Evolutionary conservation across 805 yeast species (phyloP).

Genomic region (Candida xiaguanensis): DNA sequence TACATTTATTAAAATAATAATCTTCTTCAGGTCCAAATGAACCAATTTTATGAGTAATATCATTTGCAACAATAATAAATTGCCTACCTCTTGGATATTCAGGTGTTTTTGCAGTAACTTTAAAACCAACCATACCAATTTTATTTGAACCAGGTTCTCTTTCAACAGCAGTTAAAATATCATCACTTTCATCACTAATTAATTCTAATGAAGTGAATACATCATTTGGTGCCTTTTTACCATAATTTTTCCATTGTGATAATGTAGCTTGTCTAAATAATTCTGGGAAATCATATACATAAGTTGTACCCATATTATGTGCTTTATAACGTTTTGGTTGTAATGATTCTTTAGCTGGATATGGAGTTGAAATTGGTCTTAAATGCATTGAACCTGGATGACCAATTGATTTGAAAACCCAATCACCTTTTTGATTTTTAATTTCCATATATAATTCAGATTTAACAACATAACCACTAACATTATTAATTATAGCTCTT

Average conservation of each 20-base stretch:
- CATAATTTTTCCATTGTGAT: slow-evolving; percentile 75
- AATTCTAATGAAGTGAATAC: slow-evolving; percentile 77
- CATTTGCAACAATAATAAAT: slow-evolving; percentile 90
- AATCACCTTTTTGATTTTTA: slow-evolving; percentile 86
- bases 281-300: slow-evolving; percentile 98
- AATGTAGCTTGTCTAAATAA: slow-evolving; percentile 89
- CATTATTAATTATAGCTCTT: slow-evolving; percentile 94
- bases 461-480: slow-evolving; percentile 95
- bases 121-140: slow-evolving; percentile 97
- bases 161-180: slow-evolving; percentile 71
- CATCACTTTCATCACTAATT: slow-evolving; percentile 76
- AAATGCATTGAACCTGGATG: slow-evolving; percentile 96
- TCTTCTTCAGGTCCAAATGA: slow-evolving; percentile 98
- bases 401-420: slow-evolving; percentile 96
- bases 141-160: slow-evolving; percentile 96
- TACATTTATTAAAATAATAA: slow-evolving; percentile 83
- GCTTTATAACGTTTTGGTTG: slow-evolving; percentile 99
- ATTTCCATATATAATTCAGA: slow-evolving; percentile 94
- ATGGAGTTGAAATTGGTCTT: slow-evolving; percentile 92
- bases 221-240: slow-evolving; percentile 69
- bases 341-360: slow-evolving; percentile 95
- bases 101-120: slow-evolving; percentile 86
- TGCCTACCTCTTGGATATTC: slow-evolving; percentile 97
- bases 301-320: slow-evolving; percentile 96
- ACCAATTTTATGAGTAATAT: slow-evolving; percentile 96